Conservation (phyloP, 176 grass and related monocot genomes). For the Saccharum spontaneum region DNA sequence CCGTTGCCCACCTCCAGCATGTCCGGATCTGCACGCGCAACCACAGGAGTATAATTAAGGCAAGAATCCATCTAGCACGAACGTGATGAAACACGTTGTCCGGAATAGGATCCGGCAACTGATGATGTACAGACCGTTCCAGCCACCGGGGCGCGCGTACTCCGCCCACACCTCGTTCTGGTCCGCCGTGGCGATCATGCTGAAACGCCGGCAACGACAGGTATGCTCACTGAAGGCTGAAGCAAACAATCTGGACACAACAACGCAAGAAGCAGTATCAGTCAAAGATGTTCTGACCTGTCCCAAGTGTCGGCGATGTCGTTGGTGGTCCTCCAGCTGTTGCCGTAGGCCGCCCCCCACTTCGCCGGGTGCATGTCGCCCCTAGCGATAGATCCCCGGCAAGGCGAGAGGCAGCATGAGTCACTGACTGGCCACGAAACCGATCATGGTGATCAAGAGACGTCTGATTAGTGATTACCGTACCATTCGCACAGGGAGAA, state of each 20-base stretch:
- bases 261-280: neutral
- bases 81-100: too few relatives aligned
- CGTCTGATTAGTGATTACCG: neutral
- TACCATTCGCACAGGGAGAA: conserved; percentile 91
- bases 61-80: too few relatives aligned
- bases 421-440: neutral
- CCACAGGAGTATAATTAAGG: neutral
- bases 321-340: conserved; percentile 90
- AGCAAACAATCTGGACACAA: neutral
- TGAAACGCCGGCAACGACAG: neutral
- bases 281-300: conserved; percentile 26
- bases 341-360: conserved; percentile 75
- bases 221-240: too few relatives aligned
- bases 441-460: neutral
- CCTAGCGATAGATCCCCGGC: conserved; percentile 24
- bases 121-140: conserved; percentile 59
- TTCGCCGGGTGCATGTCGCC: conserved; percentile 91
- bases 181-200: conserved; percentile 80
- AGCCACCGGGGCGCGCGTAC: conserved; percentile 81
- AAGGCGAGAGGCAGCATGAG: too few relatives aligned
- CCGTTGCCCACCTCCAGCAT: conserved; percentile 98
- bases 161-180: conserved; percentile 89
- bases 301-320: conserved; percentile 85
- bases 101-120: too few relatives aligned
- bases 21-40: conserved; percentile 52